Evolutionary conservation across 441 rosid species (phyloP).

Genomic region (Corymbia calophylla): DNA sequence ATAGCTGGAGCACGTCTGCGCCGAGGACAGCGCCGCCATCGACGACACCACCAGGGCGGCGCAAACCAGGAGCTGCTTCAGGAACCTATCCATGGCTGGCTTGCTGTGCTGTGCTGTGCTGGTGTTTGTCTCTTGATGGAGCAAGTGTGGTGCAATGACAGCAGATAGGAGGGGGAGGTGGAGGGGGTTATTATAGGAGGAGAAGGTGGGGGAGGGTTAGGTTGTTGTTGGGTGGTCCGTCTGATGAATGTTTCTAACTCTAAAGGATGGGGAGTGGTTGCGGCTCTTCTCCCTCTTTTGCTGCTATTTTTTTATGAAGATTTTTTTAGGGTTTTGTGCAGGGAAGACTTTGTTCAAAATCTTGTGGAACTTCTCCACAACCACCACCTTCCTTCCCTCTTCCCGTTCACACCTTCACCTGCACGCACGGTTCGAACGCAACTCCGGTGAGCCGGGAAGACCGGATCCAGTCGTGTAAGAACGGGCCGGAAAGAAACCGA

Average conservation of each 20-base stretch:
- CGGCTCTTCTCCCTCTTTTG: neutral
- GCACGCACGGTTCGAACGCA: neutral
- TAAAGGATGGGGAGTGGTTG: neutral
- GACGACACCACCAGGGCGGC: constrained; percentile 16
- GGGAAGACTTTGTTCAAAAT: neutral
- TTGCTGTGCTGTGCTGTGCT: neutral
- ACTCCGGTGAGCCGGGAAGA: neutral
- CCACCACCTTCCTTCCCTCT: neutral
- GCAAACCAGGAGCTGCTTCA: neutral
- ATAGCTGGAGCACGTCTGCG: constrained; percentile 38
- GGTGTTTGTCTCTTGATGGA: neutral
- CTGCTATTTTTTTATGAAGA: neutral
- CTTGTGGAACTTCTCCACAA: neutral
- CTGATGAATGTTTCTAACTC: neutral
- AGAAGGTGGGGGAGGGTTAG: neutral
- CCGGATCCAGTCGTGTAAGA: neutral
- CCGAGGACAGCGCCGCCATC: constrained; percentile 15
- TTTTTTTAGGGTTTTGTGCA: neutral
- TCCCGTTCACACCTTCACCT: neutral
- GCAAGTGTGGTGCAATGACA: neutral
- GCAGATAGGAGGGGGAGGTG: neutral
- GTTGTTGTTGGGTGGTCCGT: neutral
- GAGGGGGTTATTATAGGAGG: neutral
- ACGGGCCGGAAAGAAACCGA: neutral
- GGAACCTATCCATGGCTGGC: neutral